Evolutionary conservation across 352 stramenopile genomes (phyloP).

Genomic region (Phytophthora pinifolia): DNA sequence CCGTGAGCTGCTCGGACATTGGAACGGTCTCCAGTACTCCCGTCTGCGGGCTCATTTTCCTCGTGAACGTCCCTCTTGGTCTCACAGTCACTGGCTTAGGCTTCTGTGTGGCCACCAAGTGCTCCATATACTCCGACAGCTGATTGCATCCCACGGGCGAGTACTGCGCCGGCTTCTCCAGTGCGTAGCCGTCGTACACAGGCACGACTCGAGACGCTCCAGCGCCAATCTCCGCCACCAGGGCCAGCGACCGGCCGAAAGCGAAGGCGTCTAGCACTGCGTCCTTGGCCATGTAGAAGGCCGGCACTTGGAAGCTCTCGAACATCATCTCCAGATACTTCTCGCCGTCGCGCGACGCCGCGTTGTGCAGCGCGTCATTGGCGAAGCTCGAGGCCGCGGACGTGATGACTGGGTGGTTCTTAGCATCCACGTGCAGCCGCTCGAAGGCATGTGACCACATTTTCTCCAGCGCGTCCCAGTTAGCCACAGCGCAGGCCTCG

Average conservation of each 20-base stretch:
- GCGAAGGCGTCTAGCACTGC: slow-evolving; percentile 91
- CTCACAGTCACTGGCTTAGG: slow-evolving; percentile 39
- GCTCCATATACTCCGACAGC: slow-evolving; percentile 68
- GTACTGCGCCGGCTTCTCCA: slow-evolving; percentile 78
- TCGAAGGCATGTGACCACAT: slow-evolving; percentile 82
- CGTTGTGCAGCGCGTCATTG: slow-evolving; percentile 63
- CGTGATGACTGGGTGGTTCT: slow-evolving; percentile 78
- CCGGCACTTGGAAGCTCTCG: slow-evolving; percentile 88
- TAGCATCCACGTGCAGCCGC: slow-evolving; percentile 62
- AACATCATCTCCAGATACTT: slow-evolving; percentile 93
- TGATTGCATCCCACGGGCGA: slow-evolving; percentile 75
- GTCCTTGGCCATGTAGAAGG: slow-evolving; percentile 91
- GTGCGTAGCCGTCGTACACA: slow-evolving; percentile 90
- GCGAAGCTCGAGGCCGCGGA: slow-evolving; percentile 74
- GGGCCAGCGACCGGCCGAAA: slow-evolving; percentile 81
- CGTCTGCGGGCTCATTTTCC: slow-evolving; percentile 45
- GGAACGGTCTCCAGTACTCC: slow-evolving; percentile 61
- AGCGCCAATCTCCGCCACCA: slow-evolving; percentile 90
- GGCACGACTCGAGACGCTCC: slow-evolving; percentile 85
- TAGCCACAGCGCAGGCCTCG: slow-evolving; percentile 54
- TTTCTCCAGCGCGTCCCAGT: slow-evolving; percentile 89
- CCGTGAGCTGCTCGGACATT: slow-evolving; percentile 38
- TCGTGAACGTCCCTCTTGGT: slow-evolving; percentile 66
- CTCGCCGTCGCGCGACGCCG: slow-evolving; percentile 55
- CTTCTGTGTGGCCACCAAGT: slow-evolving; percentile 55